A percentile compares a stretch with the other conserved stretches of the same genome.
Conservation (phyloP, 2,329 filamentous ascomycete species). For the Microsporum canis region DNA sequence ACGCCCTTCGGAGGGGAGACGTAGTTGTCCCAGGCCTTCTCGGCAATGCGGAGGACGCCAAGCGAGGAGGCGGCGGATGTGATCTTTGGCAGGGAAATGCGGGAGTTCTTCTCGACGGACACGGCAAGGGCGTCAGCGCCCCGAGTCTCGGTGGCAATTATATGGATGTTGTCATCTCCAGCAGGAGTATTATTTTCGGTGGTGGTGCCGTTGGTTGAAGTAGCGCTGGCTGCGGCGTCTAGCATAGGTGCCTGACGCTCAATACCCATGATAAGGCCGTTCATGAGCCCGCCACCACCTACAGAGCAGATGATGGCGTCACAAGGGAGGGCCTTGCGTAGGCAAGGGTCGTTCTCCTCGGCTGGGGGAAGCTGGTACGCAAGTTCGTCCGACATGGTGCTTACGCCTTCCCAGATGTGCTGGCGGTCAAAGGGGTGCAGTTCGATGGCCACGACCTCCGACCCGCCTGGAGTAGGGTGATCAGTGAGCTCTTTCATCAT, state of each 20-base stretch:
- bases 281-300: slow-evolving; percentile 69
- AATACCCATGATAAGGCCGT: slow-evolving; percentile 61
- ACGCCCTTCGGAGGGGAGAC: slow-evolving; percentile 35
- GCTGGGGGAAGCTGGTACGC: slow-evolving; percentile 30
- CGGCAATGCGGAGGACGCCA: slow-evolving; percentile 60
- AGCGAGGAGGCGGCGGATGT: slow-evolving; percentile 65
- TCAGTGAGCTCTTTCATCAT: slow-evolving; percentile 26
- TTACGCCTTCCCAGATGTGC: slow-evolving; percentile 37
- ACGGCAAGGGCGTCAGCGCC: slow-evolving; percentile 60
- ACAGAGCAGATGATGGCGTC: slow-evolving; percentile 67
- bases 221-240: slow-evolving; percentile 13
- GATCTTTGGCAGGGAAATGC: slow-evolving; percentile 57
- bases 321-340: slow-evolving; percentile 34
- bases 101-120: slow-evolving; percentile 40
- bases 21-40: slow-evolving; percentile 56
- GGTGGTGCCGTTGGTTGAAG: slow-evolving; percentile 12
- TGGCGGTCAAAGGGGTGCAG: slow-evolving; percentile 37
- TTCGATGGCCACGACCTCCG: slow-evolving; percentile 30
- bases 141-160: slow-evolving; percentile 64
- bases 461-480: not conserved
- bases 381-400: slow-evolving; percentile 36
- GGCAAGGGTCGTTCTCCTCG: slow-evolving; percentile 21
- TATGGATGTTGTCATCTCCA: slow-evolving; percentile 30
- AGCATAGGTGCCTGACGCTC: slow-evolving; percentile 36
- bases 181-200: slow-evolving; percentile 15